Evolutionary conservation across 2,329 filamentous ascomycete genomes (phyloP).

Genomic region (Alternaria gaisen): DNA sequence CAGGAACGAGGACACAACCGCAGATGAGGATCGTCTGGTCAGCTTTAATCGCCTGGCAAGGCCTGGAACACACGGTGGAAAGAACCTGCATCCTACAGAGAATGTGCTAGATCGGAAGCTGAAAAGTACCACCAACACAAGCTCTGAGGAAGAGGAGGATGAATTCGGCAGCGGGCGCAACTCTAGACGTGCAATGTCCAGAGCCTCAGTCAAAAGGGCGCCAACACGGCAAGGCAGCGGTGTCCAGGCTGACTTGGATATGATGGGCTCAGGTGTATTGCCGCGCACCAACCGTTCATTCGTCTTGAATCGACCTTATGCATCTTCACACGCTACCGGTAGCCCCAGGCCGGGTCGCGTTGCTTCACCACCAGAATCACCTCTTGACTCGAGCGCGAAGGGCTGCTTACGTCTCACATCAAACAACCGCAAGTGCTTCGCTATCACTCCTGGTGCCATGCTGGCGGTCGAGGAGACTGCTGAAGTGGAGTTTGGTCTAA

Average conservation of each 20-base stretch:
- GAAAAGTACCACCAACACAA: conserved; percentile 47
- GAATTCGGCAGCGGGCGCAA: conserved; percentile 51
- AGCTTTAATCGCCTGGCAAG: conserved; percentile 77
- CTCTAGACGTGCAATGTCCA: conserved; percentile 51
- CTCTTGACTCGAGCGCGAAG: conserved; percentile 38
- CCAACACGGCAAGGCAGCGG: conserved; percentile 53
- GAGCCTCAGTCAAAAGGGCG: conserved; percentile 50
- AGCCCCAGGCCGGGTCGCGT: conserved; percentile 46
- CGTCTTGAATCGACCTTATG: conserved; percentile 42
- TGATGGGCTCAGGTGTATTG: conserved; percentile 42
- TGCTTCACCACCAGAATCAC: conserved; percentile 50
- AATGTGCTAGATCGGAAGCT: conserved; percentile 77
- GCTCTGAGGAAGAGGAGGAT: conserved; percentile 50
- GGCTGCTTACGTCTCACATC: conserved; percentile 61
- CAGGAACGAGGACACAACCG: conserved; percentile 83
- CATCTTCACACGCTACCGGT: conserved; percentile 50
- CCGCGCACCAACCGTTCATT: conserved; percentile 44
- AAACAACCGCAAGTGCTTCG: conserved; percentile 64
- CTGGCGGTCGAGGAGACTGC: conserved; percentile 92
- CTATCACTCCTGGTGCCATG: conserved; percentile 79
- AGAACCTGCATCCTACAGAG: conserved; percentile 90
- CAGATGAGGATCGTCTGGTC: conserved; percentile 90
- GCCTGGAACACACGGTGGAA: conserved; percentile 69
- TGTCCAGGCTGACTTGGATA: conserved; percentile 49
- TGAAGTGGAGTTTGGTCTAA: conserved; percentile 83